Percentiles rank a stretch among this genome's conserved stretches.
These are phyloP conservation scores for Chlorella sorokiniana DNA, from an alignment of 139 green algal genomes.

Conservation along the genomic window DNA sequence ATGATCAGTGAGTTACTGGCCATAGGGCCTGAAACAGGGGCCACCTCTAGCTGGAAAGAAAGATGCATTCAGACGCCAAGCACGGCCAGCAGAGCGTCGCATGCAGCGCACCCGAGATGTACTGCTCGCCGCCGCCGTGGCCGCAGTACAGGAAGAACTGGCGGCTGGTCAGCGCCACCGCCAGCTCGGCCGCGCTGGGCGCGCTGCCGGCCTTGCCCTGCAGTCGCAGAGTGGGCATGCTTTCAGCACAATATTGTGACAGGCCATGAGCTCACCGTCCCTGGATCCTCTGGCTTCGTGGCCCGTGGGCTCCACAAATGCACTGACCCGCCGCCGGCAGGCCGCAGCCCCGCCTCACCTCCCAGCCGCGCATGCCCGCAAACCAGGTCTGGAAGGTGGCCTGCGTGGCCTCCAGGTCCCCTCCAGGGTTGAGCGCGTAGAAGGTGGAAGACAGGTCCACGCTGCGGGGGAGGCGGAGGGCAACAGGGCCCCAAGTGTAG, in stretches of 20 bases:
- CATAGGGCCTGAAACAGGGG: too few species aligned
- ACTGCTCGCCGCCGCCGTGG: conserved; percentile 88
- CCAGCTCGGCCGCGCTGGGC: conserved; percentile 47
- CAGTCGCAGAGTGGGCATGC: neutral
- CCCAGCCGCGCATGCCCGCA: conserved; percentile 59
- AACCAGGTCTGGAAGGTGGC: conserved; percentile 78
- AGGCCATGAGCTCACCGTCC: too few species aligned
- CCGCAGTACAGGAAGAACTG: conserved; percentile 91
- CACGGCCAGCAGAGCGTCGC: neutral
- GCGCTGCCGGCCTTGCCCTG: conserved; percentile 64
- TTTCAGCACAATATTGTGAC: too few species aligned
- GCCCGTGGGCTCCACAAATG: too few species aligned
- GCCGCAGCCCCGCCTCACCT: conserved; percentile 48
- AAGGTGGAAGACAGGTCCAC: conserved; percentile 55
- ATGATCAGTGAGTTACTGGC: neutral
- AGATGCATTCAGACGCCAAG: neutral
- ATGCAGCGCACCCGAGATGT: conserved; percentile 49
- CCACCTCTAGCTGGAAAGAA: too few species aligned
- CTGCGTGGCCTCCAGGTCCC: conserved; percentile 84
- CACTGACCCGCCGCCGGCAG: neutral
- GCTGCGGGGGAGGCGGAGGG: neutral
- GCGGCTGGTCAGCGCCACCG: conserved; percentile 58
- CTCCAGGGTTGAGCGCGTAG: conserved; percentile 89
- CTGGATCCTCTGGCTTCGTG: too few species aligned
- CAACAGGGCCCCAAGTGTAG: neutral